A percentile compares a stretch with the other conserved stretches of the same genome.
Evolutionary conservation across 441 rosid genomes (phyloP).

Genomic region (Pelargonium myrrhifolium): DNA sequence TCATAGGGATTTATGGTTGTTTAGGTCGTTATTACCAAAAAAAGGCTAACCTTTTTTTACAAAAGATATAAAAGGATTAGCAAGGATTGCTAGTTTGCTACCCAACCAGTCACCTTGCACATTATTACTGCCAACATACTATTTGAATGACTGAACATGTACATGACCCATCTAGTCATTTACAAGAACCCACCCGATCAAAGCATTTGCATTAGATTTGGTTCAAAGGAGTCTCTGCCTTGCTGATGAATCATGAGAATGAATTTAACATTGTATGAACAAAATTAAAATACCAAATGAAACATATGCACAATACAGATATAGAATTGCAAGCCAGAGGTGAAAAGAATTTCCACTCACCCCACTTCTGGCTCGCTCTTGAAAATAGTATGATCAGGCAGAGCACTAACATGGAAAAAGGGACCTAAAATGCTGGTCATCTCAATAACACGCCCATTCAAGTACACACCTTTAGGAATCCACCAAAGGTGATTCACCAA

Average conservation of each 20-base stretch:
- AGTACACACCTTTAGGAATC: conserved; percentile 83
- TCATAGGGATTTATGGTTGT: neutral
- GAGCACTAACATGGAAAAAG: conserved; percentile 85
- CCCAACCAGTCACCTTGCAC: neutral
- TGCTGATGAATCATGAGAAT: neutral
- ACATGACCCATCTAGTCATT: too few relatives aligned
- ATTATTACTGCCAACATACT: neutral
- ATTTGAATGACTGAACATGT: neutral
- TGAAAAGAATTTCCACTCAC: conserved; percentile 36
- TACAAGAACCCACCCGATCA: neutral
- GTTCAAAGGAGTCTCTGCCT: too few relatives aligned
- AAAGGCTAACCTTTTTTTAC: neutral
- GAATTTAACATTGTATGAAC: neutral
- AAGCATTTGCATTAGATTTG: neutral
- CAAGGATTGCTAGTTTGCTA: neutral
- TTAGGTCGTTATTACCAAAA: neutral
- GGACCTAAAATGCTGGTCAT: conserved; percentile 97
- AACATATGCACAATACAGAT: neutral
- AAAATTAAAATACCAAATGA: neutral
- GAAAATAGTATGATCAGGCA: conserved; percentile 73
- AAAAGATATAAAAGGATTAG: neutral
- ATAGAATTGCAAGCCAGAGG: conserved; percentile 3
- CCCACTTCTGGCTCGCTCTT: conserved; percentile 96
- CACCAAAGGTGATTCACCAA: conserved; percentile 90
- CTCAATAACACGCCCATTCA: conserved; percentile 90